A percentile compares a stretch with the other conserved stretches of the same genome.
Evolutionary conservation across 805 yeast genomes (phyloP).

Genomic region (Candida boleticola): DNA sequence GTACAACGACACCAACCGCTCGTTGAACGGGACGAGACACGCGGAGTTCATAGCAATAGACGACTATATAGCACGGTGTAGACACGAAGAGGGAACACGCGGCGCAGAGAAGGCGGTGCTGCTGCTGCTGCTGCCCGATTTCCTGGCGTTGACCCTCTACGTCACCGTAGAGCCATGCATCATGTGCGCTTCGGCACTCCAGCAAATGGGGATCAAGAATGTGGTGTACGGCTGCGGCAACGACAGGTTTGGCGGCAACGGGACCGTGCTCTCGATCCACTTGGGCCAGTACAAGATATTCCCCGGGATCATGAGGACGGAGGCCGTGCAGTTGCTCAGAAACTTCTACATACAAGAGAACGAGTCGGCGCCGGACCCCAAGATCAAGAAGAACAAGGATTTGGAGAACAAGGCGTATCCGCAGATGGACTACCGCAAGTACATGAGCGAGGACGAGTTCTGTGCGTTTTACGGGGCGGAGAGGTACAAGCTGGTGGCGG

Average conservation of each 20-base stretch:
- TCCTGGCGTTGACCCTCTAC: slow-evolving; percentile 56
- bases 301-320: slow-evolving; percentile 79
- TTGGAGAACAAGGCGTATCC: slow-evolving; percentile 61
- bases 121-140: slow-evolving; percentile 16
- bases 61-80: slow-evolving; percentile 11
- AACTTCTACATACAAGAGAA: slow-evolving; percentile 85
- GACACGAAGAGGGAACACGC: slow-evolving; percentile 5
- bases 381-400: slow-evolving; percentile 66
- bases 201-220: slow-evolving; percentile 69
- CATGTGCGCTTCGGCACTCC: slow-evolving; percentile 92
- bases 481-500: slow-evolving; percentile 9
- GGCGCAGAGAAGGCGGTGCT: background rate
- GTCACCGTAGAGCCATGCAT: slow-evolving; percentile 98
- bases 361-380: slow-evolving; percentile 78
- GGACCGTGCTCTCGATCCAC: slow-evolving; percentile 66
- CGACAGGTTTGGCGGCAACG: slow-evolving; percentile 96
- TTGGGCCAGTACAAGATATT: slow-evolving; percentile 47
- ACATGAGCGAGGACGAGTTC: slow-evolving; percentile 53
- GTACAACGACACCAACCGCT: slow-evolving; percentile 80
- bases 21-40: slow-evolving; percentile 84
- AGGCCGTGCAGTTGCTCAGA: slow-evolving; percentile 78
- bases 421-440: slow-evolving; percentile 51
- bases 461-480: slow-evolving; percentile 46
- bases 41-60: slow-evolving; percentile 88
- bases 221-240: slow-evolving; percentile 93